Evolutionary conservation across 768 basidiomycete genomes (phyloP).

Genomic region (Cyclocybe aegerita): DNA sequence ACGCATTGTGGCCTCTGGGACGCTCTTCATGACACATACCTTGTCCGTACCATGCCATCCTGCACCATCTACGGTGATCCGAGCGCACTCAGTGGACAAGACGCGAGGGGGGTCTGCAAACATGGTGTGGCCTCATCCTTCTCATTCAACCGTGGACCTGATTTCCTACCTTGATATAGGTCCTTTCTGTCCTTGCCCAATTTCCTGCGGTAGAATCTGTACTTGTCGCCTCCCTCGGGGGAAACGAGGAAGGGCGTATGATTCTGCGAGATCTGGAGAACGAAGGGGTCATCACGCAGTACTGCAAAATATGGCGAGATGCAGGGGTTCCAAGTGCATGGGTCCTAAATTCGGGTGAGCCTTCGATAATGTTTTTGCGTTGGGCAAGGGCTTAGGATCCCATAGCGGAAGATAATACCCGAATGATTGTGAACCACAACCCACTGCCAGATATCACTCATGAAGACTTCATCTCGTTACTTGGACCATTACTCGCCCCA

Average conservation of each 20-base stretch:
- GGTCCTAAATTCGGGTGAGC: slow-evolving; percentile 72
- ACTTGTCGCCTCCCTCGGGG: slow-evolving; percentile 72
- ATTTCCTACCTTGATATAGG: slow-evolving; percentile 22
- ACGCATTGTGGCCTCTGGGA: slow-evolving; percentile 77
- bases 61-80: slow-evolving; percentile 51
- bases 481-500: slow-evolving; percentile 80
- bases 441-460: slow-evolving; percentile 85
- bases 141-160: background rate
- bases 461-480: slow-evolving; percentile 78
- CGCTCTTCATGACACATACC: slow-evolving; percentile 77
- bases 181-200: slow-evolving; percentile 73
- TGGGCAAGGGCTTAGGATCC: background rate
- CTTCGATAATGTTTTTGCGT: background rate
- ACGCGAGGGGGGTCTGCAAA: slow-evolving; percentile 73
- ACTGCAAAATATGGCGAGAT: slow-evolving; percentile 71
- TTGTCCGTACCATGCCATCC: slow-evolving; percentile 64
- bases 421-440: slow-evolving; percentile 83
- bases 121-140: slow-evolving; percentile 32
- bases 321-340: slow-evolving; percentile 79
- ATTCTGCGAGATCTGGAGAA: slow-evolving; percentile 64
- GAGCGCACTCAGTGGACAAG: slow-evolving; percentile 71
- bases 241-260: slow-evolving; percentile 66
- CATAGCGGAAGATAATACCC: slow-evolving; percentile 54
- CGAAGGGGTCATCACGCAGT: slow-evolving; percentile 68
- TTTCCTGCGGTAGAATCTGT: slow-evolving; percentile 64